phyloP scores from a whole-genome alignment of 1,139 yeast species.

The Yueomyces sp. region DNA sequence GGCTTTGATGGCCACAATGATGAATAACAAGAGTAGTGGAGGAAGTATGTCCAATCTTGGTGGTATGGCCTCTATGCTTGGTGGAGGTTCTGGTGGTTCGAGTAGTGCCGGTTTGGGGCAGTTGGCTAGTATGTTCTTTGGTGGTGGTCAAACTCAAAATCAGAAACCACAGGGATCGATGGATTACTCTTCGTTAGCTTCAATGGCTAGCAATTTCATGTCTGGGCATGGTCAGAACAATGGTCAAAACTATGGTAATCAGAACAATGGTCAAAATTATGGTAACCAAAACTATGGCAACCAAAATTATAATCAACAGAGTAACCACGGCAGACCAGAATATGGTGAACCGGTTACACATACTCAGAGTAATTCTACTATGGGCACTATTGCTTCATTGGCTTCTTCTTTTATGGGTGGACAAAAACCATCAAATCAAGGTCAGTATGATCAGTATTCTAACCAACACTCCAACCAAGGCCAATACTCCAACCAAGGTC shows the following conservation, averaged over 20 bases:
- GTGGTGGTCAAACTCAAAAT: conserved; percentile 6
- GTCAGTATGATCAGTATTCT: neutral
- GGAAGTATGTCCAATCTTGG: conserved; percentile 5
- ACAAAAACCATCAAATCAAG: neutral
- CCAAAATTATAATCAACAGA: neutral
- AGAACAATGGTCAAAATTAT: neutral
- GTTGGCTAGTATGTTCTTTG: conserved; percentile 14
- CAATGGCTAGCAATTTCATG: conserved; percentile 6
- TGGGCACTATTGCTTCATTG: neutral
- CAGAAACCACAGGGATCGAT: conserved; percentile 5
- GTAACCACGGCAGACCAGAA: neutral
- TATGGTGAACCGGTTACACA: neutral
- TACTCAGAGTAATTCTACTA: neutral
- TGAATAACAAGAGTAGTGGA: conserved; percentile 6
- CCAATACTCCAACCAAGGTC: neutral
- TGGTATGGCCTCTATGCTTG: conserved; percentile 3
- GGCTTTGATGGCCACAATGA: conserved; percentile 17
- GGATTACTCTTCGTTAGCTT: conserved; percentile 7
- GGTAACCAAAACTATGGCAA: neutral
- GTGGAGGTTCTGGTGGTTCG: conserved; percentile 9
- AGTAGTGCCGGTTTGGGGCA: conserved; percentile 10
- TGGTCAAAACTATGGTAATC: neutral
- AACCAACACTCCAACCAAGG: neutral
- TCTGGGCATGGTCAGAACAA: conserved; percentile 2
- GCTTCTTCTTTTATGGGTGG: neutral